A percentile compares a stretch with the other conserved stretches of the same genome.
These are phyloP conservation scores for Penicillium paradoxum DNA, from an alignment of 495 filamentous ascomycete species.

Conservation along the genomic window DNA sequence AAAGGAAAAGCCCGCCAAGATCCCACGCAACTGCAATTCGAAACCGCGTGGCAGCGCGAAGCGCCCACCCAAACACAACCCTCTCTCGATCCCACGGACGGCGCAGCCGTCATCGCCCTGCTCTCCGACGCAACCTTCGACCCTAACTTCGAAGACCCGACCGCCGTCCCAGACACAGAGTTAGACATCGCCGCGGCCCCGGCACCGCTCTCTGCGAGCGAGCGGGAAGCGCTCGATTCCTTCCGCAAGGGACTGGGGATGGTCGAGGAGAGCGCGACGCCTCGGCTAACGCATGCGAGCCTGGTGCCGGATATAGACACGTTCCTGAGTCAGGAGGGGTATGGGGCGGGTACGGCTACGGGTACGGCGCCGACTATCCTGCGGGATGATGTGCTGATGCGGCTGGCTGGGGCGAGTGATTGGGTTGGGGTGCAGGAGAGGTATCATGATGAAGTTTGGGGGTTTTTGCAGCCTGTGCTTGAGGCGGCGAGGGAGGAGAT, in stretches of 20 bases:
- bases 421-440: constrained; percentile 60
- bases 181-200: constrained; percentile 17
- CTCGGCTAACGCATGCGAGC: constrained; percentile 24
- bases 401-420: constrained; percentile 37
- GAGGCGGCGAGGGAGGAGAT: constrained; percentile 60
- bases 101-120: constrained; percentile 44
- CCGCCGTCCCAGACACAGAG: constrained; percentile 31
- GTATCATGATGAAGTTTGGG: constrained; percentile 79
- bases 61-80: background rate
- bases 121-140: constrained; percentile 50
- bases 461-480: constrained; percentile 58
- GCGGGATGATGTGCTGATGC: constrained; percentile 27
- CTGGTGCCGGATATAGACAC: constrained; percentile 43
- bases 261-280: background rate
- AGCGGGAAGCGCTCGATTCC: constrained; percentile 35
- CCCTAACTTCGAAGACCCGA: constrained; percentile 34
- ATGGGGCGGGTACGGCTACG: background rate
- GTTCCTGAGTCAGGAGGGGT: constrained; percentile 22
- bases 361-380: constrained; percentile 4
- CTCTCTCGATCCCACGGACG: constrained; percentile 25
- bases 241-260: constrained; percentile 22
- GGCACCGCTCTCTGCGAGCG: constrained; percentile 21
- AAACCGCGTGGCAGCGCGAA: constrained; percentile 18
- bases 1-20: constrained; percentile 26
- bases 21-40: constrained; percentile 14